Conservation (phyloP, 2,329 filamentous ascomycete species). For the Dryadomyces quercivorus region DNA sequence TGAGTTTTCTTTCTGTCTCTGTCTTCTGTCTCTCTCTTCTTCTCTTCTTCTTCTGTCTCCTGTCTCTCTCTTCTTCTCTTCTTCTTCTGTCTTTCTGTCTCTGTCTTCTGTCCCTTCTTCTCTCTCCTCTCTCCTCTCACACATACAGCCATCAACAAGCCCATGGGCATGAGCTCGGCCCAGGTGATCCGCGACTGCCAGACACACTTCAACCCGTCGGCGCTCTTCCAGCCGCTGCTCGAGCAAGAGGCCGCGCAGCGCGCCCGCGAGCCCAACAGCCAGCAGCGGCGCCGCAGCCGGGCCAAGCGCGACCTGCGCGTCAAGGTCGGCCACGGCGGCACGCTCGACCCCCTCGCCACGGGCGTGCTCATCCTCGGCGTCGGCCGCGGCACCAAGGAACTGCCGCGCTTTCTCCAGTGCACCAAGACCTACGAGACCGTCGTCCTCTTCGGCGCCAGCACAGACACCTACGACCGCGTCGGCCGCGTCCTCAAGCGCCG, state of each 20-base stretch:
- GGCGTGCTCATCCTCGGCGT: conserved; percentile 85
- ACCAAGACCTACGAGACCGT: conserved; percentile 89
- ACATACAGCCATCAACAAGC: conserved; percentile 79
- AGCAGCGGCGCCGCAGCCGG: conserved; percentile 45
- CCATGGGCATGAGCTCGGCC: conserved; percentile 72
- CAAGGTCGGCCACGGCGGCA: conserved; percentile 94
- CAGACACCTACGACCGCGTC: conserved; percentile 80
- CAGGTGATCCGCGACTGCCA: conserved; percentile 86
- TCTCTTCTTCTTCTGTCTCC: not conserved
- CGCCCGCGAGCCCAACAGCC: conserved; percentile 41
- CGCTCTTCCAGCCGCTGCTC: conserved; percentile 63
- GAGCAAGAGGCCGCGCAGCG: conserved; percentile 42
- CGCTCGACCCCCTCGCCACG: conserved; percentile 85
- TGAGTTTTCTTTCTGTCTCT: conserved; percentile 18
- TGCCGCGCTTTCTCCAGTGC: conserved; percentile 69
- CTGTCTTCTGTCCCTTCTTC: not conserved
- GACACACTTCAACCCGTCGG: conserved; percentile 68
- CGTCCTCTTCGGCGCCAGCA: conserved; percentile 81
- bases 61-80: not conserved
- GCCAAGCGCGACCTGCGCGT: conserved; percentile 54
- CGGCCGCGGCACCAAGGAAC: conserved; percentile 73
- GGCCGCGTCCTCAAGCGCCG: conserved; percentile 72
- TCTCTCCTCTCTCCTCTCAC: not conserved
- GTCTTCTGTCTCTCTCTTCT: too few relatives aligned
- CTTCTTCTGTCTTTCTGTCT: not conserved